A percentile compares a stretch with the other conserved stretches of the same genome.
phyloP scores from a whole-genome alignment of 768 basidiomycete species.

The Macrolepiota albuminosa region DNA sequence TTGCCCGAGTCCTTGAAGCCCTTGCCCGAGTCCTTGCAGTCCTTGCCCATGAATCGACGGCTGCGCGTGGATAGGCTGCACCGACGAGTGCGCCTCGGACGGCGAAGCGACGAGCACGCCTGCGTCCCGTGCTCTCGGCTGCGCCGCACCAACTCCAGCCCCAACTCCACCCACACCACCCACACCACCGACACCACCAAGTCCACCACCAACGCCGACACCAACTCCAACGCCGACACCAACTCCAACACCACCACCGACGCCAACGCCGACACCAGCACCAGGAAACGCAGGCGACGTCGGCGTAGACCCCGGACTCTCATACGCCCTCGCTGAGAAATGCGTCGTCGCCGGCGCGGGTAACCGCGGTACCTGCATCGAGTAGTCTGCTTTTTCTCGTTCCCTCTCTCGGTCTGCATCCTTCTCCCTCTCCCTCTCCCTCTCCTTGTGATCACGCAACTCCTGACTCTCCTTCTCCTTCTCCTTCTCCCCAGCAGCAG shows the following conservation, averaged over 20 bases:
- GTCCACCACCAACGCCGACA: too few relatives aligned
- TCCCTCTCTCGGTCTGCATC: neutral
- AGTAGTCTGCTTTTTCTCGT: conserved; percentile 58
- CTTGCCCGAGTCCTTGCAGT: conserved; percentile 9
- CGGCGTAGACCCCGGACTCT: conserved; percentile 50
- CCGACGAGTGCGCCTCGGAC: conserved; percentile 19
- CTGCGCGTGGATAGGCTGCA: conserved; percentile 13
- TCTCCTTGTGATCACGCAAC: neutral
- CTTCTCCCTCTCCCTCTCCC: neutral
- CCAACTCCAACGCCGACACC: too few relatives aligned
- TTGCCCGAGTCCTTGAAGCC: conserved; percentile 9
- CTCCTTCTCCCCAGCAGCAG: neutral
- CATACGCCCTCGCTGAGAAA: conserved; percentile 75
- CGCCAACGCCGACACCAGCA: conserved; percentile 31
- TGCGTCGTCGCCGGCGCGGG: conserved; percentile 81
- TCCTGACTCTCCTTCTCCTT: neutral
- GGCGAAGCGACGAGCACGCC: conserved; percentile 40
- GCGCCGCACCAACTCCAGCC: conserved; percentile 16
- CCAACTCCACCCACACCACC: too few relatives aligned
- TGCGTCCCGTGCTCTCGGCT: conserved; percentile 64
- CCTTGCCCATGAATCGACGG: conserved; percentile 10
- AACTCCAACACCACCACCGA: too few relatives aligned
- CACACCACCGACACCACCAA: too few relatives aligned
- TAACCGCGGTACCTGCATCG: conserved; percentile 76
- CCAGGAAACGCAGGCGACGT: conserved; percentile 39